Evolutionary conservation across 495 filamentous ascomycete genomes (phyloP).

Genomic region (Lasiosphaeriaceae sp.): DNA sequence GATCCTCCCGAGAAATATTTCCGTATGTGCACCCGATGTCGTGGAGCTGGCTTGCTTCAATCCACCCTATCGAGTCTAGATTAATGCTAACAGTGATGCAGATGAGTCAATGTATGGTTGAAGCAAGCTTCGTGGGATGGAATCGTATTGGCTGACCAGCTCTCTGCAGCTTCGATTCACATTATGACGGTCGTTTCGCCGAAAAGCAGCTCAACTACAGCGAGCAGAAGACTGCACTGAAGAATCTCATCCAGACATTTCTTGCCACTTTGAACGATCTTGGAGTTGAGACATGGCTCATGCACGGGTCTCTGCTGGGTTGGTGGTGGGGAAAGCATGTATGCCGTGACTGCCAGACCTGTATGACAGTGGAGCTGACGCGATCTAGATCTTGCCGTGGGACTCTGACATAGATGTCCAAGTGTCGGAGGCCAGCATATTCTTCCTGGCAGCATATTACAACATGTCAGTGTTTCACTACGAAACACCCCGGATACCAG

Average conservation of each 20-base stretch:
- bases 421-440: conserved; percentile 60
- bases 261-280: conserved; percentile 56
- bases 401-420: conserved; percentile 73
- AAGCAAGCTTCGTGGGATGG: neutral
- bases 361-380: conserved; percentile 5
- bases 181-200: conserved; percentile 60
- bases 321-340: conserved; percentile 34
- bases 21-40: conserved; percentile 48
- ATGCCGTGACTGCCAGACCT: neutral
- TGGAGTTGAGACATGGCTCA: conserved; percentile 28
- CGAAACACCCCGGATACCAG: conserved; percentile 35
- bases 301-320: conserved; percentile 25
- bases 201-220: conserved; percentile 41
- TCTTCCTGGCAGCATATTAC: conserved; percentile 58
- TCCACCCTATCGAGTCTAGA: neutral
- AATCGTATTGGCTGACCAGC: neutral
- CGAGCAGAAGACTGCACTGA: conserved; percentile 40
- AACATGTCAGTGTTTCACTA: conserved; percentile 63
- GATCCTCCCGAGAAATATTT: conserved; percentile 57
- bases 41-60: neutral
- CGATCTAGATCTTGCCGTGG: conserved; percentile 61
- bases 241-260: conserved; percentile 63
- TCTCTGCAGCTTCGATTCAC: conserved; percentile 50
- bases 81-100: conserved; percentile 14
- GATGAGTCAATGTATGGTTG: conserved; percentile 54